Percentiles rank a stretch among this genome's conserved stretches.
phyloP scores from a whole-genome alignment of 768 basidiomycete genomes.

The Trametes cinnabarina region DNA sequence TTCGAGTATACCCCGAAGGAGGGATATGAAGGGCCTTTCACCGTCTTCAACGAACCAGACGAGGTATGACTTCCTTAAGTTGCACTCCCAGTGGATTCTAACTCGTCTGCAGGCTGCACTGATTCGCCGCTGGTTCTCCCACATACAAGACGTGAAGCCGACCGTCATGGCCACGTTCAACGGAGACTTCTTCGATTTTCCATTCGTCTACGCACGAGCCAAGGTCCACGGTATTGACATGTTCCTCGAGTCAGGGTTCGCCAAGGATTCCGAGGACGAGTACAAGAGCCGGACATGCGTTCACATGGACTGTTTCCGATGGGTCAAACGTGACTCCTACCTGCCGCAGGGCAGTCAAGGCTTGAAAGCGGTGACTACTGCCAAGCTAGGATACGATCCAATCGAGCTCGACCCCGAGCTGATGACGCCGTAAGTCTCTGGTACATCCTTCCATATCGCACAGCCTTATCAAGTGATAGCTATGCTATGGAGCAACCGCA shows the following conservation, averaged over 20 bases:
- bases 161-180: conserved; percentile 99
- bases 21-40: conserved; percentile 96
- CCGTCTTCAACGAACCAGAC: conserved; percentile 89
- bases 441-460: neutral
- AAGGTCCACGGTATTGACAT: conserved; percentile 92
- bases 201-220: conserved; percentile 86
- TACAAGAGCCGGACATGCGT: conserved; percentile 90
- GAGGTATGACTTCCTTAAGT: conserved; percentile 54
- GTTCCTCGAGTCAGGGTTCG: conserved; percentile 92
- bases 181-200: conserved; percentile 99
- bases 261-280: conserved; percentile 89
- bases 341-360: conserved; percentile 98
- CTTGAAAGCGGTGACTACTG: conserved; percentile 94
- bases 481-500: conserved; percentile 98
- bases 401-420: conserved; percentile 97
- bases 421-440: conserved; percentile 88
- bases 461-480: conserved; percentile 39
- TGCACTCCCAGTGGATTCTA: neutral
- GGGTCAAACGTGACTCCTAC: conserved; percentile 99
- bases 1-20: conserved; percentile 99
- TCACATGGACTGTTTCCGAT: conserved; percentile 99
- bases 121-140: conserved; percentile 87
- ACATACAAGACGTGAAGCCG: conserved; percentile 89
- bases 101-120: conserved; percentile 58
- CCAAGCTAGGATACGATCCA: conserved; percentile 95